Conservation (phyloP, 2,329 filamentous ascomycete genomes). For the Incumbomyces delicatus region DNA sequence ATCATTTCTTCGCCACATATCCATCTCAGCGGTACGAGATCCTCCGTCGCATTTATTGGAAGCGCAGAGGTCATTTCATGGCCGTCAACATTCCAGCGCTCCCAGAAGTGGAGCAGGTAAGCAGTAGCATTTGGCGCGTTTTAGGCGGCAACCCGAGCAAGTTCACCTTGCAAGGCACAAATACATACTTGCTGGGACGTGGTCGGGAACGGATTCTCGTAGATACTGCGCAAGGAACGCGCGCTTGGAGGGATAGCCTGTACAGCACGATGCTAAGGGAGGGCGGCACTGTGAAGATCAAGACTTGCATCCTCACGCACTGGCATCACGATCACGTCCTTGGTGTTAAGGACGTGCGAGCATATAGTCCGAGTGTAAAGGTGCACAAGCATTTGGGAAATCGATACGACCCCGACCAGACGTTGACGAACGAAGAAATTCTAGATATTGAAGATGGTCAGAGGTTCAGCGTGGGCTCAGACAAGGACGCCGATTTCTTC, state of each 20-base stretch:
- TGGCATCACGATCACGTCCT: slow-evolving; percentile 84
- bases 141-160: slow-evolving; percentile 87
- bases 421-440: slow-evolving; percentile 43
- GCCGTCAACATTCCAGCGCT: slow-evolving; percentile 53
- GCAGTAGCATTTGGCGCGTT: slow-evolving; percentile 68
- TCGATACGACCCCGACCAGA: slow-evolving; percentile 44
- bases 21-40: slow-evolving; percentile 5
- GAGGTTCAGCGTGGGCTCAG: slow-evolving; percentile 22
- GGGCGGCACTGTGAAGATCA: slow-evolving; percentile 56
- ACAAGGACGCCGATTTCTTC: slow-evolving; percentile 42
- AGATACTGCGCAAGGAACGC: slow-evolving; percentile 77
- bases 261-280: slow-evolving; percentile 37
- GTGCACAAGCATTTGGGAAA: slow-evolving; percentile 33
- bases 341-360: slow-evolving; percentile 61
- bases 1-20: slow-evolving; percentile 8
- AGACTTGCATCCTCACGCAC: slow-evolving; percentile 71
- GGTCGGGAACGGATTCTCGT: slow-evolving; percentile 67
- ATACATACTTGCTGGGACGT: slow-evolving; percentile 83
- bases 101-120: slow-evolving; percentile 66
- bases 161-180: slow-evolving; percentile 67
- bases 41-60: slow-evolving; percentile 7
- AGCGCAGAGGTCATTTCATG: slow-evolving; percentile 36
- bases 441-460: slow-evolving; percentile 35
- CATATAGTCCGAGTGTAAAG: slow-evolving; percentile 46
- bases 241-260: slow-evolving; percentile 61